A percentile compares a stretch with the other conserved stretches of the same genome.
Conservation (phyloP, 169 alveolate species). For the Plasmodium fragile region DNA sequence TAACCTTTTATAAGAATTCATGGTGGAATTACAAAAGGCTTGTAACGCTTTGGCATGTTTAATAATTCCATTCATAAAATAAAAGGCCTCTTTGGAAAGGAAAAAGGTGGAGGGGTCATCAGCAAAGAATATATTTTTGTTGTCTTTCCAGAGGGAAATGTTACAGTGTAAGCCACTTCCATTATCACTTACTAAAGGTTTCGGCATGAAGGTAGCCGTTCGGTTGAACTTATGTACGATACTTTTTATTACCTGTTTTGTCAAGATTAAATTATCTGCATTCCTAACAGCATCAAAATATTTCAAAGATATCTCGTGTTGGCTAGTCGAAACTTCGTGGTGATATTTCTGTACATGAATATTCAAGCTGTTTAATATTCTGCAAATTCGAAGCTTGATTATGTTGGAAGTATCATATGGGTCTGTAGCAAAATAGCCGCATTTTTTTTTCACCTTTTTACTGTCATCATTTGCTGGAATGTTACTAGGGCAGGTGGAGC, state of each 20-base stretch:
- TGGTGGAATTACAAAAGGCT: slow-evolving; percentile 86
- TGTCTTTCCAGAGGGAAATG: slow-evolving; percentile 86
- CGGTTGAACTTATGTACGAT: slow-evolving; percentile 79
- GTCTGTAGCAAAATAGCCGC: slow-evolving; percentile 81
- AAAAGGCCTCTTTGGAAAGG: slow-evolving; percentile 81
- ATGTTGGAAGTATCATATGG: slow-evolving; percentile 82
- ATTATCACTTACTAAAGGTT: slow-evolving; percentile 83
- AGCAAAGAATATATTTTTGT: slow-evolving; percentile 81
- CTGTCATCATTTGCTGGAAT: slow-evolving; percentile 37
- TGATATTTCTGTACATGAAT: slow-evolving; percentile 87
- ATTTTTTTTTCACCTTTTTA: slow-evolving; percentile 73
- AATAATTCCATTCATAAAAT: slow-evolving; percentile 86
- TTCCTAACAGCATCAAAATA: slow-evolving; percentile 75
- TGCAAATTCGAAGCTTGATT: slow-evolving; percentile 80
- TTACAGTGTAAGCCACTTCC: slow-evolving; percentile 89
- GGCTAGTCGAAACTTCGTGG: slow-evolving; percentile 89
- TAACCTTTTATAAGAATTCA: slow-evolving; percentile 87
- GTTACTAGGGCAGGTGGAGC: not conserved
- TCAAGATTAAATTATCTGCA: slow-evolving; percentile 81
- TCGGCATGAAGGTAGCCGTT: slow-evolving; percentile 89
- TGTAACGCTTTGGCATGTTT: slow-evolving; percentile 85
- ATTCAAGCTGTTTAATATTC: slow-evolving; percentile 76
- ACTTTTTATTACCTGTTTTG: slow-evolving; percentile 83
- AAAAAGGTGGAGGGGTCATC: slow-evolving; percentile 81
- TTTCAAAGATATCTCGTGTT: slow-evolving; percentile 85